These are phyloP conservation scores for Lepiota subincarnata DNA, from an alignment of 768 basidiomycete genomes.

Conservation along the genomic window DNA sequence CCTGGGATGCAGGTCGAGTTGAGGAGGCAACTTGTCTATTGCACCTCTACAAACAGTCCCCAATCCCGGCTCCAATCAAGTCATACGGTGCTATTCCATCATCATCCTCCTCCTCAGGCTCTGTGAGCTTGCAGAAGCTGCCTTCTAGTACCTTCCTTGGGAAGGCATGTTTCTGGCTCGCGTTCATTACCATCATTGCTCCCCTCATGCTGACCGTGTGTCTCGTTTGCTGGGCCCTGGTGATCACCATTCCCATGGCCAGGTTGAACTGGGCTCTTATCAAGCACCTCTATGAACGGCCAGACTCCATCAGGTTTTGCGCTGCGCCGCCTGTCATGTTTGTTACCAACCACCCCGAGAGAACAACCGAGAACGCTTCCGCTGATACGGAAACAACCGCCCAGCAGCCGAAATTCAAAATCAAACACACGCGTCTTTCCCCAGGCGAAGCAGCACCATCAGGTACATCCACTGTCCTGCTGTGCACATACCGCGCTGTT, in stretches of 20 bases:
- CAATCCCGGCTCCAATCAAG: conserved; percentile 42
- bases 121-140: conserved; percentile 25
- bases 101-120: conserved; percentile 22
- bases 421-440: conserved; percentile 71
- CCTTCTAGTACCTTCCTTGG: conserved; percentile 53
- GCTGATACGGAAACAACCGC: conserved; percentile 21
- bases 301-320: conserved; percentile 88
- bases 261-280: conserved; percentile 95
- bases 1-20: conserved; percentile 36
- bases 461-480: conserved; percentile 79
- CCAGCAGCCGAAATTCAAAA: conserved; percentile 41
- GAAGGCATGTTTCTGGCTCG: conserved; percentile 76
- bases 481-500: conserved; percentile 91
- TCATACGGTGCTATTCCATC: conserved; percentile 65
- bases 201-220: conserved; percentile 88
- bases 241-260: conserved; percentile 97
- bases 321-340: conserved; percentile 76
- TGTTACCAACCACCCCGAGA: conserved; percentile 30
- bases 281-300: conserved; percentile 72
- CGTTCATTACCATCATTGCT: conserved; percentile 73
- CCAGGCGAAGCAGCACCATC: conserved; percentile 89
- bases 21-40: conserved; percentile 50
- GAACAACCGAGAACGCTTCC: conserved; percentile 8
- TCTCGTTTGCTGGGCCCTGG: conserved; percentile 89
- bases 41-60: conserved; percentile 22